Evolutionary conservation across 129 eudicot genomes (phyloP), one percentile per base, ranked within the genome.

Genomic region (Tagetes patula): DNA sequence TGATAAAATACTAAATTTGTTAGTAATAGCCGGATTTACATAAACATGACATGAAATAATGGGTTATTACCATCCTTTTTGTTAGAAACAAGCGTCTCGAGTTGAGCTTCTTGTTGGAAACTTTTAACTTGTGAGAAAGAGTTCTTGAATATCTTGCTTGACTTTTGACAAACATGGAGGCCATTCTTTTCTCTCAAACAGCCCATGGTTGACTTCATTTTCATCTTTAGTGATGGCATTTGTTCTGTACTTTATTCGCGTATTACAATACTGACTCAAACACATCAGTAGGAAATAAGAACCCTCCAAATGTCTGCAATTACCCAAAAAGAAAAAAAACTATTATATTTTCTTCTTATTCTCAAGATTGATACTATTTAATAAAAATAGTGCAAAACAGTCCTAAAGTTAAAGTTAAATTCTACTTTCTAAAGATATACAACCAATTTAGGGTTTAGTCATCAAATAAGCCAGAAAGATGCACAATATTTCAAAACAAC

Each of bases 171-270:
- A 2, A 87, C 87, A 67, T 76, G 96, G 36, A 93, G 92, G 79
- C 92, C 85, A 63, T 81, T 82, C 77, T 84, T 90, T 80, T 87
- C 98, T 86, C 84, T 85, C 46, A 79, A 69, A 86, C 89, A 81
- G 58, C 90, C 82, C 67, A 70, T 37, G 77, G 85, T 75, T 74
- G 95, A 82, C 87, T 93, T 87, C 82, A 85, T 84, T 82, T 93
- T 93, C 98, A 90, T 93, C 80, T 86, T 88, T 81, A 90, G 31
- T 65, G 98, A 90, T 86, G 98, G 96, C 98, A 93, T 93, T 86
- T 90, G 96, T 74, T 77, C 89, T 75, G 68, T 73, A 41, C 50
- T 75, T 74, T 34, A n/a, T 69, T 75, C 61, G 52, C 38, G 60
- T 58, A 78, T 54, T 56, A 73, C 70, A 36, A 43, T 85, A 65